Evolutionary conservation across 306 rosid genomes (phyloP).

Genomic region (Cucumis sativus): Cucumber_9930_V3 NC_026657.2:11628001-11628500

Average conservation of each 20-base stretch:
- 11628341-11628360: background rate
- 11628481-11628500: conserved; percentile 46
- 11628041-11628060: no score
- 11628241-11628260: background rate
- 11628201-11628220: no score
- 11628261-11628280: background rate
- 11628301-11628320: background rate
- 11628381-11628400: background rate
- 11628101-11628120: background rate
- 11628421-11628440: no score
- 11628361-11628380: background rate
- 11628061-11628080: background rate
- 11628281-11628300: background rate
- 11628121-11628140: background rate
- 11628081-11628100: background rate
- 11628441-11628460: background rate
- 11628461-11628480: conserved; percentile 41
- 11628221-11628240: background rate
- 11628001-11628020: no score
- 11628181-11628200: background rate
- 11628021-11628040: no score
- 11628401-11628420: background rate
- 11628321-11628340: background rate
- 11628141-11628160: background rate
- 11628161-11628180: background rate